Conservation (phyloP, 331 rosid genomes). For the Quercus tomentella region DNA sequence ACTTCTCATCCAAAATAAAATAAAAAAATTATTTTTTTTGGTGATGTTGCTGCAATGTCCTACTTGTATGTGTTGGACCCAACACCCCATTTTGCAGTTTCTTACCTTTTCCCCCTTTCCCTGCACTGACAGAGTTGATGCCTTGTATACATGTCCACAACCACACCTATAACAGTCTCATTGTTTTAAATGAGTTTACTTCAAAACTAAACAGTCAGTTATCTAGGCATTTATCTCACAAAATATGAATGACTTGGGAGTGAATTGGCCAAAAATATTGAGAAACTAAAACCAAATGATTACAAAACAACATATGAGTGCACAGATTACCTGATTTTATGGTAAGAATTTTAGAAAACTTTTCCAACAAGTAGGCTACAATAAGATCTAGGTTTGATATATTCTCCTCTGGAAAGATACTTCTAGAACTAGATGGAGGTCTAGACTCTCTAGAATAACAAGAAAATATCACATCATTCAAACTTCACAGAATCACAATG, state of each 20-base stretch:
- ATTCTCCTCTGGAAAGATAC: background rate
- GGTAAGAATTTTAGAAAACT: background rate
- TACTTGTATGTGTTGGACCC: background rate
- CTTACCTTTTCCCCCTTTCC: background rate
- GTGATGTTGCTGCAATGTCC: background rate
- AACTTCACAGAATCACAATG: background rate
- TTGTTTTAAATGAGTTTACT: no score
- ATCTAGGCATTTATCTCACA: no score
- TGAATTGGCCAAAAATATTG: no score
- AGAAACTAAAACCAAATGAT: background rate
- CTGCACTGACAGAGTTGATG: background rate
- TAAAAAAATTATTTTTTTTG: background rate
- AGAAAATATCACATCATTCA: background rate
- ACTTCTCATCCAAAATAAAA: background rate
- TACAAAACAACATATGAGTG: background rate
- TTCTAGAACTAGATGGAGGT: background rate
- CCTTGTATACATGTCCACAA: background rate
- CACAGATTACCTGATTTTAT: constrained; percentile 9
- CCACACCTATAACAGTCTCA: background rate
- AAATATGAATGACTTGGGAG: no score
- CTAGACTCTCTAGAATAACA: no score
- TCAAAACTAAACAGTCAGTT: no score
- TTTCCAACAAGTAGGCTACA: background rate
- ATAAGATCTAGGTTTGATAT: no score
- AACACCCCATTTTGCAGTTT: background rate